These are phyloP conservation scores for Candida wancherniae DNA, from an alignment of 805 yeast genomes.

Conservation along the genomic window DNA sequence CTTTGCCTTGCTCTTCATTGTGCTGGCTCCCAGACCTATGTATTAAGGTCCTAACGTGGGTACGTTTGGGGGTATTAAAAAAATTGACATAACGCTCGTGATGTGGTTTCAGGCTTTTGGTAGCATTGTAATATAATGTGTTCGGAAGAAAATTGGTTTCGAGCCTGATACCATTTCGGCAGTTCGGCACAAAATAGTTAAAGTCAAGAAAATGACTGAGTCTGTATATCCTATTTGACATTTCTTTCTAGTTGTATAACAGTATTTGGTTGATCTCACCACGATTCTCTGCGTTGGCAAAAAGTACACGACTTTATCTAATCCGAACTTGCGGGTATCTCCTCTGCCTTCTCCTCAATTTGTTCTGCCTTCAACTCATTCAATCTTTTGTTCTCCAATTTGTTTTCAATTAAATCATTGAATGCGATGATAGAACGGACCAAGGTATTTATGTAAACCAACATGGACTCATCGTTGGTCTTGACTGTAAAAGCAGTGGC, in stretches of 20 bases:
- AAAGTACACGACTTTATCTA: conserved; percentile 11
- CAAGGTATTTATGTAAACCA: conserved; percentile 80
- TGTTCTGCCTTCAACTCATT: conserved; percentile 25
- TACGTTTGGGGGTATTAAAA: too few species aligned
- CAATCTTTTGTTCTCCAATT: conserved; percentile 63
- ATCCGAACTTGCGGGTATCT: conserved; percentile 1
- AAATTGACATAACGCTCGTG: too few species aligned
- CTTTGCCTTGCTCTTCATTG: too few species aligned
- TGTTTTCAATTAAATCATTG: conserved; percentile 94
- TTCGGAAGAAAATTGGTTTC: conserved; percentile 35
- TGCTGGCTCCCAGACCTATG: too few species aligned
- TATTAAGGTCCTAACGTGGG: too few species aligned
- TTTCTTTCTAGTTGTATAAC: too few species aligned
- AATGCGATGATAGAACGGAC: conserved; percentile 94
- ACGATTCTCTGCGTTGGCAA: conserved; percentile 7
- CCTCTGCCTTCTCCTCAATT: conserved; percentile 4
- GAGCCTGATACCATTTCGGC: conserved; percentile 24
- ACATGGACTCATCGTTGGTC: conserved; percentile 95
- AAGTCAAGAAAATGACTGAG: conserved; percentile 22
- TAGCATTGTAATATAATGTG: too few species aligned
- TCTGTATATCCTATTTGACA: conserved; percentile 20
- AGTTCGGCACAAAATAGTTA: conserved; percentile 35
- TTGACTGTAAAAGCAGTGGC: conserved; percentile 82
- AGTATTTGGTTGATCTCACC: too few species aligned
- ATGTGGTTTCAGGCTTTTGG: too few species aligned